These are phyloP conservation scores for Castanopsis chinensis DNA, from an alignment of 306 rosid genomes.

Conservation along the genomic window DNA sequence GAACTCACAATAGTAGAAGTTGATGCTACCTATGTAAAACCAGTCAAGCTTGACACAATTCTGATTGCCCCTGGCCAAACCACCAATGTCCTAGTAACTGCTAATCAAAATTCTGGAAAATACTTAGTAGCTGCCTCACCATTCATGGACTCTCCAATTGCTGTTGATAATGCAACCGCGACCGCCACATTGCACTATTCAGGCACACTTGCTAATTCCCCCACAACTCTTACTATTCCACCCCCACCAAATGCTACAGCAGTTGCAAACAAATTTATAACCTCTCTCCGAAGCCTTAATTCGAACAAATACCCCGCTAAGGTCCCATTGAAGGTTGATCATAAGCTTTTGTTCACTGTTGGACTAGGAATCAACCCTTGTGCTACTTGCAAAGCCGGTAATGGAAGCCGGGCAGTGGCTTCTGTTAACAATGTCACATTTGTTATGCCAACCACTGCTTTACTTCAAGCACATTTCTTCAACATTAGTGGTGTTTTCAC, in stretches of 20 bases:
- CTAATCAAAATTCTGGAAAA: conserved; percentile 60
- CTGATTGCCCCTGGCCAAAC: conserved; percentile 89
- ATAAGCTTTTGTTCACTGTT: conserved; percentile 59
- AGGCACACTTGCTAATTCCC: conserved; percentile 42
- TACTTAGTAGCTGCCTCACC: conserved; percentile 67
- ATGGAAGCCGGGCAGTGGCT: conserved; percentile 79
- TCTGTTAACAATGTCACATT: conserved; percentile 71
- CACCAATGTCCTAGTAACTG: conserved; percentile 63
- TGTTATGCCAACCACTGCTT: conserved; percentile 71
- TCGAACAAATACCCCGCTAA: conserved; percentile 64
- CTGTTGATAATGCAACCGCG: conserved; percentile 64
- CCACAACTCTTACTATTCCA: conserved; percentile 50
- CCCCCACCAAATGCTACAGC: conserved; percentile 79
- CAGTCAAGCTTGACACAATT: conserved; percentile 65
- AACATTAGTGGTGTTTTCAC: conserved; percentile 64
- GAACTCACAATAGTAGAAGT: conserved; percentile 73
- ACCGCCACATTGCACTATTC: conserved; percentile 65
- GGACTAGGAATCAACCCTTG: conserved; percentile 72
- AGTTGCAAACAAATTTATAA: conserved; percentile 47
- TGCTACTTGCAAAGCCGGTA: conserved; percentile 60
- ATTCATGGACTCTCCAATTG: conserved; percentile 69
- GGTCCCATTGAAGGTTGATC: conserved; percentile 63
- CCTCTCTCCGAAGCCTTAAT: conserved; percentile 63
- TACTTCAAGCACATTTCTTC: conserved; percentile 78
- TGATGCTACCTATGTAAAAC: conserved; percentile 79